phyloP scores from a whole-genome alignment of 2,329 filamentous ascomycete species.

The Paracoccidioides brasiliensis region DNA sequence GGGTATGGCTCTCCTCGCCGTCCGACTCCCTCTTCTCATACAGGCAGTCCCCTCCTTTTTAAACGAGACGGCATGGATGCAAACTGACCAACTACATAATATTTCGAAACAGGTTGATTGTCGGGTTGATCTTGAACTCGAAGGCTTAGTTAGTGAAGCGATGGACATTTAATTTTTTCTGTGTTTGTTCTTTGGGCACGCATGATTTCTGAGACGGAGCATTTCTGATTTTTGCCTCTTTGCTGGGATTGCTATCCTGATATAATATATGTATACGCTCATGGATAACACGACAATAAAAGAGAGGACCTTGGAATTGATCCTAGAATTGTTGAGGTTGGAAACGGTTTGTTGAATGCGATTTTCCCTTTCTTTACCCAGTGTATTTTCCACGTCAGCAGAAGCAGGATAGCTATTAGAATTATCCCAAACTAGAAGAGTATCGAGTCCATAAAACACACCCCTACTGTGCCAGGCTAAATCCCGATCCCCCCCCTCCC shows the following conservation, averaged over 20 bases:
- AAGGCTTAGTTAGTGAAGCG: slow-evolving; percentile 40
- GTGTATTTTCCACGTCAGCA: no score
- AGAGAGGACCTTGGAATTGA: no score
- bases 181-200: not conserved
- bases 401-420: no score
- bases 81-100: slow-evolving; percentile 7
- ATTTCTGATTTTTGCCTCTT: not conserved
- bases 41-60: not conserved
- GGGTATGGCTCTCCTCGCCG: slow-evolving; percentile 47
- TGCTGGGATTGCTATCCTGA: not conserved
- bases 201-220: not conserved
- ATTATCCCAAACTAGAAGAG: no score
- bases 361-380: no score
- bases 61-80: not conserved
- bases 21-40: slow-evolving; percentile 39
- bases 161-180: not conserved
- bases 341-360: not conserved
- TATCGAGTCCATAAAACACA: no score
- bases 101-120: slow-evolving; percentile 54
- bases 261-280: not conserved
- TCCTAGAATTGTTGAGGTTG: not conserved
- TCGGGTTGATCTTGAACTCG: slow-evolving; percentile 81
- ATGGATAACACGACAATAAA: no score
- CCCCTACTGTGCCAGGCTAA: no score
- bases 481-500: no score